Base-by-base conservation (phyloP, 306 rosid species). In the Prosopis cineraria region DNA sequence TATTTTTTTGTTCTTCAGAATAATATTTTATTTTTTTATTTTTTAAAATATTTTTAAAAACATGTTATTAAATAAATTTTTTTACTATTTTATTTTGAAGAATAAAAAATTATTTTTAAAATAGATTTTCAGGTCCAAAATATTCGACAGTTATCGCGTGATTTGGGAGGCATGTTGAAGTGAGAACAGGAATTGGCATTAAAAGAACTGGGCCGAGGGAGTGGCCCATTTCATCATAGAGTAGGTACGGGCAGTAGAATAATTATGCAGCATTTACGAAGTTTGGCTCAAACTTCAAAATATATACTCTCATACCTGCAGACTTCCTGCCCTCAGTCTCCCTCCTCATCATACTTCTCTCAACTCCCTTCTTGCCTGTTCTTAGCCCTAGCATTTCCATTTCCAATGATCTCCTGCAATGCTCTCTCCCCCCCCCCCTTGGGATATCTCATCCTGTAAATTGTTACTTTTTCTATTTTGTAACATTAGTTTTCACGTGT, bases 251-350 rank as follows among this genome's bases (percentile, higher is more conserved):
- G 29, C 29, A 37, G 10, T 6, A 13, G 44, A 68, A 71, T 70
- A 30, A 39, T 66, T 63, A 59, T 29, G 85, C 68, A 85, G 82
- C 68, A 87, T 87, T 87, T 72, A 80, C 91, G 79, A 86, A 78
- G 90, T 66, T 70, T 6, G 94, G 98, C 84, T 88, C 98, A 91
- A 88, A 90, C 94, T 93, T 89, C 97, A 87, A 94, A 90, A 88
- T 89, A 74, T 89, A 89, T 89, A 81, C 94, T 79, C 82, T 79
- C 24, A 60, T 25, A 22, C 34, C 31, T 77, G 47, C 81, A 66
- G 63, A 63, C 16, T 17, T 34, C 34, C 63, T 9, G 1, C 1
- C 1, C 12, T 70, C 41, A 24, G 74, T 74, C 70, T 72, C 56
- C 67, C 31, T 73, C 68, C 75, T 78, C 82, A 68, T 82, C 71